Base-by-base conservation (phyloP, 2,329 filamentous ascomycete species). In the Phaeosphaeria sp. region DNA sequence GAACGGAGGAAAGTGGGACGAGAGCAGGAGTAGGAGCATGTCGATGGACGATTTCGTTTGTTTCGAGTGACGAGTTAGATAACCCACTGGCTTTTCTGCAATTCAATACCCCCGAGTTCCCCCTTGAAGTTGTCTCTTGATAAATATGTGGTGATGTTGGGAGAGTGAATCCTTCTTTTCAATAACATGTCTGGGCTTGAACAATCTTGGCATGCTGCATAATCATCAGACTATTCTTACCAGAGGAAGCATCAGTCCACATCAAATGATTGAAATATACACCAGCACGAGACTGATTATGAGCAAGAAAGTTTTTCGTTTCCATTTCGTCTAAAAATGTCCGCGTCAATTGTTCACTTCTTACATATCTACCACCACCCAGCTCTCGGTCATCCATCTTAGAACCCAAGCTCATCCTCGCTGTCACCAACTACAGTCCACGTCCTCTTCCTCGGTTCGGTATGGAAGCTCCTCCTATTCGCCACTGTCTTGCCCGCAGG, bases 351-450 rank as follows among this genome's bases (percentile, higher is more conserved):
- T 27, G 25, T 9, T 27, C 4, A 5, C 25, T 27, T 27, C 25
- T 27, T 9, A 27, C 25, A 27, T 21, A 11, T 41, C n/a, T n/a
- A n/a, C n/a, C n/a, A n/a, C n/a, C n/a, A n/a, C n/a, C n/a, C n/a
- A n/a, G n/a, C n/a, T n/a, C n/a, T n/a, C n/a, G n/a, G n/a, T n/a
- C n/a, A n/a, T n/a, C 36, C 13, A 6, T 15, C 47, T 62, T 23
- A 64, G 46, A 54, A 27, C 42, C 63, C 67, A 20, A 75, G 60
- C 47, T 74, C 72, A 69, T 75, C 72, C 30, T 63, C 68, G 54
- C 68, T 69, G 21, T 63, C 58, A 11, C 56, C 65, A n/a, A 23
- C 57, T 10, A 52, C 63, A n/a, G 39, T 59, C 62, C 60, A 55
- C 21, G 6, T 22, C 49, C 59, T 55, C 53, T 61, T 66, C 51